Base-by-base conservation (phyloP, 148 eudicot genomes). In the Spergularia marina region DNA sequence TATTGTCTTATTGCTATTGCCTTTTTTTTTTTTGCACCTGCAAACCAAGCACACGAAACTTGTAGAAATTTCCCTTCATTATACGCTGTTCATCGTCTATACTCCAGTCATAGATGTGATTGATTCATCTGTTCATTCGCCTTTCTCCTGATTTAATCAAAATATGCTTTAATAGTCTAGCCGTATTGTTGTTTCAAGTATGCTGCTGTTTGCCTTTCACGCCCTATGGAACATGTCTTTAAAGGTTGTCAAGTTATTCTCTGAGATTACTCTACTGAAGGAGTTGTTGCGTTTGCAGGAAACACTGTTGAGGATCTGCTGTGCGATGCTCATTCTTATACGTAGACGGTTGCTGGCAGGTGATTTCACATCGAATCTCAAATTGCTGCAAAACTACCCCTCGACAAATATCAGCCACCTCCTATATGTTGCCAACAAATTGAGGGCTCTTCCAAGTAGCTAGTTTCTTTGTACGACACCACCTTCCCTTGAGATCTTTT, bases 311-410 rank as follows among this genome's bases (percentile, higher is more conserved):
- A 82, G 98, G 67, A 62, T 92, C 58, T 96, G 99, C 63, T 96
- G 98, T 82, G 99, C 99, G 6, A 96, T 96, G 99, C 84, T 96
- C 57, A 82, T 92, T 72, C 89, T 96, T 6, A 86, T 96, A 11
- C 84, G 98, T 56, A 96, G 90, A 82, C 98, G 98, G 61, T 81
- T 96, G 78, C 89, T 96, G 65, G 99, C 99, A 0, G 99, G 98
- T 51, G 98, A 96, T 82, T 96, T 96, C 71, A 96, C 99, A 15
- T 85, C 99, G 15, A 92, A 92, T 78, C 93, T 96, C 78, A 96
- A 96, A 88, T 78, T 92, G 56, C 86, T 96, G 70, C 99, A 96
- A 70, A 86, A 84, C 74, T 96, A 96, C 76, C 99, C 99, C n/a
- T 54, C 97, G 39, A 88, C 99, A 41, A 96, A 92, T 75, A 88